A percentile compares a stretch with the other conserved stretches of the same genome.
Conservation (phyloP, 129 eudicot species). For the Helichrysum umbraculigerum region DNA sequence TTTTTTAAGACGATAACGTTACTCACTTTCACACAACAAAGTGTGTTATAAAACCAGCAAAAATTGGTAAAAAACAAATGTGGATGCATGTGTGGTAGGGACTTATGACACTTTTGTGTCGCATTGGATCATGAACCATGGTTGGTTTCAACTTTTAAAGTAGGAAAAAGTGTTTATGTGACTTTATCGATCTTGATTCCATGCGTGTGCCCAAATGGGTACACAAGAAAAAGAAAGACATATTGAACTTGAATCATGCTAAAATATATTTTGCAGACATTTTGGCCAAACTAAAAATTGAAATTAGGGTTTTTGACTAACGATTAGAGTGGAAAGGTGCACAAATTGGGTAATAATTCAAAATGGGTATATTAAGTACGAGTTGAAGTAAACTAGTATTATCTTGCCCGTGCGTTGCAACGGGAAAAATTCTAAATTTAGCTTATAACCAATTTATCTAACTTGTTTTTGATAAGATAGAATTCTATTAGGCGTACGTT, state of each 20-base stretch:
- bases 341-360: too few relatives aligned
- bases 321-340: not conserved
- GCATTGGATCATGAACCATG: slow-evolving; percentile 38
- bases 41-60: slow-evolving; percentile 20
- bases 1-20: slow-evolving; percentile 24
- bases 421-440: too few relatives aligned
- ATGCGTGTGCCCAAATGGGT: slow-evolving; percentile 41
- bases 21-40: slow-evolving; percentile 31
- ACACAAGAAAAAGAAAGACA: slow-evolving; percentile 28
- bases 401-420: too few relatives aligned
- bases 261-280: not conserved
- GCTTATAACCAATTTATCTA: too few relatives aligned
- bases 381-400: too few relatives aligned
- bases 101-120: slow-evolving; percentile 20
- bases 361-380: too few relatives aligned
- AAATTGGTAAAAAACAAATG: slow-evolving; percentile 30
- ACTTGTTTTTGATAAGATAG: too few relatives aligned
- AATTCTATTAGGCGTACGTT: too few relatives aligned
- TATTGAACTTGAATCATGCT: slow-evolving; percentile 1
- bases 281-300: not conserved
- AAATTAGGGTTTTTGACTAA: not conserved
- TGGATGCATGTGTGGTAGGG: slow-evolving; percentile 43
- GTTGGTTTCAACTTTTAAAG: slow-evolving; percentile 20
- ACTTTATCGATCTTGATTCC: slow-evolving; percentile 33
- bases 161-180: slow-evolving; percentile 19